phyloP scores from a whole-genome alignment of 371 early-diverging fungal species.

The Mortierella sp. region DNA sequence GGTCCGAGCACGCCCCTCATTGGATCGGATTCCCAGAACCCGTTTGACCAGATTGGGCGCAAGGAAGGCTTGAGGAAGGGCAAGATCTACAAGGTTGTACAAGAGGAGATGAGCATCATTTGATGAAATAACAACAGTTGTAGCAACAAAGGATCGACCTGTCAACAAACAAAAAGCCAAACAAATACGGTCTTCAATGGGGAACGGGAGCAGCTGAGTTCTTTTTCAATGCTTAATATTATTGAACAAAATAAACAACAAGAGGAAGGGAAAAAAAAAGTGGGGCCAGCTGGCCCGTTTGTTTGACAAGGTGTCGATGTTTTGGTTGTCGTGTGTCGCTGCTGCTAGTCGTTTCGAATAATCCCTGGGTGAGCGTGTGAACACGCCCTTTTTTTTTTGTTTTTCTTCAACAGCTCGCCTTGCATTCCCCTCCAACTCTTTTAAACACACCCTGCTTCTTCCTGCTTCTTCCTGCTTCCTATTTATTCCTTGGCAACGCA shows the following conservation, averaged over 20 bases:
- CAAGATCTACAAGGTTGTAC: conserved; percentile 65
- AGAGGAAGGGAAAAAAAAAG: neutral
- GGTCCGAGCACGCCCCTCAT: conserved; percentile 22
- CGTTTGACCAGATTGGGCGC: neutral
- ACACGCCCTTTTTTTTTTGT: no score
- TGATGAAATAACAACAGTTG: no score
- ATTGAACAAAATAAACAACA: neutral
- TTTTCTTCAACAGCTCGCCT: neutral
- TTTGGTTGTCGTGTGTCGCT: neutral
- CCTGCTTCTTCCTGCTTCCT: neutral
- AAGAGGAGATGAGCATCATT: conserved; percentile 61
- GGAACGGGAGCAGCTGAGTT: neutral
- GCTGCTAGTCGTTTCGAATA: neutral
- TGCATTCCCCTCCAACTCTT: no score
- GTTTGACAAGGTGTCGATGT: neutral
- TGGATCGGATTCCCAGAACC: neutral
- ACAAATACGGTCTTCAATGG: neutral
- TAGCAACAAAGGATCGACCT: neutral
- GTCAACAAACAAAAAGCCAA: neutral
- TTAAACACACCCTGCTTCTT: neutral
- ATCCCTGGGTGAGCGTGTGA: neutral
- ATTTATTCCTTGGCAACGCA: neutral
- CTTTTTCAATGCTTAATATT: neutral
- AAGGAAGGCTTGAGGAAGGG: conserved; percentile 16
- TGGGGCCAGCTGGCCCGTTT: conserved; percentile 1